Percentiles rank a stretch among this genome's conserved stretches.
Evolutionary conservation across 1,284 basidiomycete genomes (phyloP).

Genomic region (Pterulicium gracile): DNA sequence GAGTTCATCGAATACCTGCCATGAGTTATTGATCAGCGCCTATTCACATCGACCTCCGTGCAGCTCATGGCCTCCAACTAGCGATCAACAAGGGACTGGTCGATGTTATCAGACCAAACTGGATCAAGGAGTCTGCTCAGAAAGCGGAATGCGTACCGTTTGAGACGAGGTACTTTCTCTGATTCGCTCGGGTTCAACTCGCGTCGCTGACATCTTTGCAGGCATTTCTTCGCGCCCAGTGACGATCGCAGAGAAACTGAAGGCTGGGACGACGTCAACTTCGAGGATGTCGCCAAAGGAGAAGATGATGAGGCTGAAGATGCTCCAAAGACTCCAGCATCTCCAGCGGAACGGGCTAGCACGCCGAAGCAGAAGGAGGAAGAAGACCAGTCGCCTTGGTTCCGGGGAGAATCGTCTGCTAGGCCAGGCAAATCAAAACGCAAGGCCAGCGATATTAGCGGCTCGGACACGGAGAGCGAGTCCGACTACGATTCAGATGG

Average conservation of each 20-base stretch:
- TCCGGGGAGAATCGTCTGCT: slow-evolving; percentile 26
- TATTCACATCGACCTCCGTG: slow-evolving; percentile 30
- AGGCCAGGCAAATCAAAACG: slow-evolving; percentile 56
- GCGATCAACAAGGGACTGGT: slow-evolving; percentile 51
- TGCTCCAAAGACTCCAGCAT: slow-evolving; percentile 15
- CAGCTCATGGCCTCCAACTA: slow-evolving; percentile 59
- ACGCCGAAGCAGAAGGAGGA: slow-evolving; percentile 9
- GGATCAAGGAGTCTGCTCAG: slow-evolving; percentile 73
- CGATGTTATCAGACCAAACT: slow-evolving; percentile 70
- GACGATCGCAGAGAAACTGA: slow-evolving; percentile 25
- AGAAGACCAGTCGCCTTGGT: slow-evolving; percentile 10
- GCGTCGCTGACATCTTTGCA: slow-evolving; percentile 15
- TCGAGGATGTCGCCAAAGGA: slow-evolving; percentile 18
- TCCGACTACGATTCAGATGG: slow-evolving; percentile 58
- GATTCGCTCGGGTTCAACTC: slow-evolving; percentile 1
- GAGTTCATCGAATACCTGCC: slow-evolving; percentile 24
- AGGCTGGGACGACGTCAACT: slow-evolving; percentile 28
- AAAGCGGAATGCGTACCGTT: slow-evolving; percentile 46
- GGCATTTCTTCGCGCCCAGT: slow-evolving; percentile 71
- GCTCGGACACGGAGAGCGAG: slow-evolving; percentile 48
- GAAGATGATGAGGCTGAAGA: slow-evolving; percentile 11
- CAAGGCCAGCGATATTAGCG: slow-evolving; percentile 25
- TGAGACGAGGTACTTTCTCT: slow-evolving; percentile 44
- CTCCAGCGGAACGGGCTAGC: not conserved
- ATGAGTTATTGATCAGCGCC: slow-evolving; percentile 58